Conservation (phyloP, 495 filamentous ascomycete species). For the Annulohypoxylon moriforme region DNA sequence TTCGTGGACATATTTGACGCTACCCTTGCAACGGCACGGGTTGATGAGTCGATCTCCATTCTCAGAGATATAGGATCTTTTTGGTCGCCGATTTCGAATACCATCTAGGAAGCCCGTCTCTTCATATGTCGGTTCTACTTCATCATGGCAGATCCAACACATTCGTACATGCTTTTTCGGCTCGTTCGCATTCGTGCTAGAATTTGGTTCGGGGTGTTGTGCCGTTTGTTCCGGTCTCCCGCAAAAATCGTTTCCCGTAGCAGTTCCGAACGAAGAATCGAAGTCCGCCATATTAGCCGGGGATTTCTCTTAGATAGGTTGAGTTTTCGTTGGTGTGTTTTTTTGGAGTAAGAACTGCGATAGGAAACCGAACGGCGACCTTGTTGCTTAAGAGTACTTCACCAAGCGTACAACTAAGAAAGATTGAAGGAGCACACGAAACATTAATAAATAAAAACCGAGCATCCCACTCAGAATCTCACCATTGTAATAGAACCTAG, state of each 20-base stretch:
- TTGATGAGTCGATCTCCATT: constrained; percentile 86
- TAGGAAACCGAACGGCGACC: background rate
- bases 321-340: constrained; percentile 6
- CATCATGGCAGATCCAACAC: constrained; percentile 94
- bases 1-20: constrained; percentile 93
- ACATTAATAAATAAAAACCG: constrained; percentile 7
- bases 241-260: constrained; percentile 31
- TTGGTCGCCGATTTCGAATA: constrained; percentile 70
- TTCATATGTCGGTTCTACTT: constrained; percentile 80
- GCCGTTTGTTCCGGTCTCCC: constrained; percentile 7
- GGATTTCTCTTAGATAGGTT: background rate
- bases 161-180: constrained; percentile 60
- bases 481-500: constrained; percentile 29
- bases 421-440: constrained; percentile 6
- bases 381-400: background rate
- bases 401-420: constrained; percentile 10
- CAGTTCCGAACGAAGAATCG: constrained; percentile 20
- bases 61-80: constrained; percentile 77
- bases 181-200: constrained; percentile 42
- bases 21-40: constrained; percentile 93
- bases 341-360: background rate
- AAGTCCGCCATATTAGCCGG: constrained; percentile 15
- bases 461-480: constrained; percentile 23
- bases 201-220: constrained; percentile 37
- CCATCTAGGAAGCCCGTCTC: constrained; percentile 68